Conservation (phyloP, 768 basidiomycete genomes). For the Xanthoconium stramineum region DNA sequence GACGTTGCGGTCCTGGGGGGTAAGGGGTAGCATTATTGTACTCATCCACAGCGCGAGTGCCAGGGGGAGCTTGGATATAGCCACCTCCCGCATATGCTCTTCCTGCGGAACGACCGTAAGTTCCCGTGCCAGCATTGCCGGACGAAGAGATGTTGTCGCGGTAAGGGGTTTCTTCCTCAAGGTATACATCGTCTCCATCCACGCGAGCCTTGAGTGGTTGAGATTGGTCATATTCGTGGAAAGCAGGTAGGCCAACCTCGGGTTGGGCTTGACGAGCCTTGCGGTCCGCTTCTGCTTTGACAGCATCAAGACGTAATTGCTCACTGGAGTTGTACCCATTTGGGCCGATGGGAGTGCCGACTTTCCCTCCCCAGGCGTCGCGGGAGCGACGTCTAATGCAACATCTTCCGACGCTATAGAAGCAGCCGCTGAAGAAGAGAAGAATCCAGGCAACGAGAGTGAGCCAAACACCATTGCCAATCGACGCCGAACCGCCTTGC, state of each 20-base stretch:
- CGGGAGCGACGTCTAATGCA: slow-evolving; percentile 62
- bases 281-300: slow-evolving; percentile 83
- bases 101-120: slow-evolving; percentile 32
- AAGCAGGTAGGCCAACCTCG: slow-evolving; percentile 72
- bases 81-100: slow-evolving; percentile 46
- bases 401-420: slow-evolving; percentile 81
- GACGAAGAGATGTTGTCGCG: slow-evolving; percentile 27
- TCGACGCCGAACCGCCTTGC: slow-evolving; percentile 69
- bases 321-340: slow-evolving; percentile 45
- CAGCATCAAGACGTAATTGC: slow-evolving; percentile 74
- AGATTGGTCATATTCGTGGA: slow-evolving; percentile 58
- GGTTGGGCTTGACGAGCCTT: slow-evolving; percentile 60
- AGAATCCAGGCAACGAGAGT: slow-evolving; percentile 83
- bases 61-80: slow-evolving; percentile 61
- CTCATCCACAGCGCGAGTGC: slow-evolving; percentile 71
- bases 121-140: slow-evolving; percentile 23
- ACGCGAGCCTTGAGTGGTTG: slow-evolving; percentile 64
- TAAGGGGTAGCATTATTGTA: slow-evolving; percentile 57
- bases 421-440: slow-evolving; percentile 88
- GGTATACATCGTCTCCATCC: slow-evolving; percentile 54
- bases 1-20: slow-evolving; percentile 42
- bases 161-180: slow-evolving; percentile 46
- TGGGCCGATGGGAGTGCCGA: slow-evolving; percentile 25
- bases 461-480: slow-evolving; percentile 91
- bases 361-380: slow-evolving; percentile 39